Base-by-base conservation (phyloP, 805 yeast genomes). In the Suhomyces sp. region DNA sequence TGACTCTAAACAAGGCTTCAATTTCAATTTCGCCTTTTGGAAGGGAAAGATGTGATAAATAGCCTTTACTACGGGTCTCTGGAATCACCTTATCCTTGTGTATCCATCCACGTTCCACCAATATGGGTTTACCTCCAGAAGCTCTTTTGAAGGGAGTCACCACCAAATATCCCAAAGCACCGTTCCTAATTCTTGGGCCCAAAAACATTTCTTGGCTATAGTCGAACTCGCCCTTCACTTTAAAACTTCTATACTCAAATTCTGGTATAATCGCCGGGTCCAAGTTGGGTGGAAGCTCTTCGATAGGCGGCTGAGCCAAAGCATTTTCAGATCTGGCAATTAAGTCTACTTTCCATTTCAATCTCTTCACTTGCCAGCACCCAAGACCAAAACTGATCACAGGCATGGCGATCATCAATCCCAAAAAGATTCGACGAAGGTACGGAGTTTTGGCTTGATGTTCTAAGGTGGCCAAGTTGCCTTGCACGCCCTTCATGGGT, bases 61-160 rank as follows among this genome's bases (percentile, higher is more conserved):
- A 73, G 6, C 76, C 77, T 15, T 60, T 53, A 10, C 69, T 69
- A 53, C 82, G 87, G 59, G 58, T 75, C 57, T 52, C 77, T 53
- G 76, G 96, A 65, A 69, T 67, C 50, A 82, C 81, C 55, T 82
- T 82, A 12, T 83, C 87, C 58, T 87, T 90, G 22, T 82, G 72
- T 44, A 94, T 83, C 96, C 97, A 94, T 13, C 99, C 99, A 57
- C 99, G 80, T 65, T 89, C 96, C 25, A 94, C 79, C 49, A 94
- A 72, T 15, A 94, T 74, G 49, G 88, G 92, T 46, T 85, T 80
- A 1, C 91, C 94, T 21, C 90, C 88, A 54, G 82, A 84, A 3
- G 82, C 73, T 54, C 96, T 81, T 21, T 83, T 79, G 60, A 94
- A 82, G 10, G 99, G 98, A 5, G 96, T 86, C 27, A 88, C 82